phyloP scores from a whole-genome alignment of 306 rosid species.

The Arachis hypogaea region DNA sequence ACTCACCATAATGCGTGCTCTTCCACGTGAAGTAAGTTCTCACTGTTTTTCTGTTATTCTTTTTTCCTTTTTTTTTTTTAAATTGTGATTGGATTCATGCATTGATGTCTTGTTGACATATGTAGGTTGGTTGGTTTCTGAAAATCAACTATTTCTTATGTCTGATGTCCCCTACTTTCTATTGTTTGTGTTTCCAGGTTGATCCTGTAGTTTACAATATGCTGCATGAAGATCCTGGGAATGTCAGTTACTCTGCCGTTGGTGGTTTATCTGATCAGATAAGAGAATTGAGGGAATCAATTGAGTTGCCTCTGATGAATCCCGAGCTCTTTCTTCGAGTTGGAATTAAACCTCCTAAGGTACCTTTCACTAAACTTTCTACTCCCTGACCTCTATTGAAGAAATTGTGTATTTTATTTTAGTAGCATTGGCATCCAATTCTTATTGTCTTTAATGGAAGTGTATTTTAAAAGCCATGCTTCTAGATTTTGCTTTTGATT shows the following conservation, averaged over 20 bases:
- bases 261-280: constrained; percentile 98
- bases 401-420: background rate
- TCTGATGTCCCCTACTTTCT: constrained; percentile 22
- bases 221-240: constrained; percentile 98
- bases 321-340: constrained; percentile 95
- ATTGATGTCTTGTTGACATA: constrained; percentile 1
- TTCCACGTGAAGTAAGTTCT: constrained; percentile 87
- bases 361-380: constrained; percentile 33
- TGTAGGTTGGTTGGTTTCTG: constrained; percentile 20
- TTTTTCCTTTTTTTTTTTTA: constrained; percentile 4
- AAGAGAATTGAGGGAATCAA: constrained; percentile 92
- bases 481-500: constrained; percentile 31
- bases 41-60: too few species aligned
- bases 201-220: constrained; percentile 93
- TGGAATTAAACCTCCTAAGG: constrained; percentile 99
- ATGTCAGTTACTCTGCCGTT: constrained; percentile 97
- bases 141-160: constrained; percentile 15
- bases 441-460: background rate
- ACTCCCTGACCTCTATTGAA: constrained; percentile 1
- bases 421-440: background rate
- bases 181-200: constrained; percentile 60
- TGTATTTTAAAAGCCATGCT: constrained; percentile 13
- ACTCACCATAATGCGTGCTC: constrained; percentile 90
- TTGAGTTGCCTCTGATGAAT: constrained; percentile 94
- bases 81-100: constrained; percentile 28